Percentiles rank a stretch among this genome's conserved stretches.
Evolutionary conservation across 192 early-diverging fungal genomes (phyloP).

Genomic region (Backusella sp.): DNA sequence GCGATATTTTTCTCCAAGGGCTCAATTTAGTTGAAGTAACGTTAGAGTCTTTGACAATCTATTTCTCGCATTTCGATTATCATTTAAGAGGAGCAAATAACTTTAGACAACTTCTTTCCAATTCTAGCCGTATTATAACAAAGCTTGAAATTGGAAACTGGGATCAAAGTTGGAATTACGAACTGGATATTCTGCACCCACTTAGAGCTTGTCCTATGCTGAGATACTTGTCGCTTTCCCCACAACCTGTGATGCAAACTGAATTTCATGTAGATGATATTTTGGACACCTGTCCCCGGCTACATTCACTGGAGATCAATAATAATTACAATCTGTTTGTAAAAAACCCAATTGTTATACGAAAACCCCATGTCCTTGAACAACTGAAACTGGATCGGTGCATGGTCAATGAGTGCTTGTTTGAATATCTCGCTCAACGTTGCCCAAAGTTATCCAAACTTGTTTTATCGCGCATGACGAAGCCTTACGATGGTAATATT

Average conservation of each 20-base stretch:
- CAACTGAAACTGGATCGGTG: neutral
- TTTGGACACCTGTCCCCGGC: neutral
- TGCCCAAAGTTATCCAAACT: conserved; percentile 7
- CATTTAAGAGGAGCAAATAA: conserved; percentile 2
- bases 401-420: neutral
- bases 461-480: conserved; percentile 2
- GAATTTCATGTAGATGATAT: conserved; percentile 11
- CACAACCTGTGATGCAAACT: neutral
- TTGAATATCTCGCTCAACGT: neutral
- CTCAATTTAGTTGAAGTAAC: neutral
- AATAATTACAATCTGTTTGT: conserved; percentile 11
- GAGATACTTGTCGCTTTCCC: conserved; percentile 1
- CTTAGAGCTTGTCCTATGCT: neutral
- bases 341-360: neutral
- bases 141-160: conserved; percentile 3
- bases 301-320: neutral
- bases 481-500: conserved; percentile 13
- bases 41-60: neutral
- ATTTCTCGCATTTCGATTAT: conserved; percentile 11
- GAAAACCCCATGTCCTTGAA: neutral
- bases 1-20: conserved; percentile 2
- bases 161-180: conserved; percentile 11
- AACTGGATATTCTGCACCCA: neutral
- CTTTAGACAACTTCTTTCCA: neutral
- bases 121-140: neutral